A percentile compares a stretch with the other conserved stretches of the same genome.
These are phyloP conservation scores for Tripidium arundinaceum DNA, from an alignment of 202 grass and related monocot species.

Conservation along the genomic window DNA sequence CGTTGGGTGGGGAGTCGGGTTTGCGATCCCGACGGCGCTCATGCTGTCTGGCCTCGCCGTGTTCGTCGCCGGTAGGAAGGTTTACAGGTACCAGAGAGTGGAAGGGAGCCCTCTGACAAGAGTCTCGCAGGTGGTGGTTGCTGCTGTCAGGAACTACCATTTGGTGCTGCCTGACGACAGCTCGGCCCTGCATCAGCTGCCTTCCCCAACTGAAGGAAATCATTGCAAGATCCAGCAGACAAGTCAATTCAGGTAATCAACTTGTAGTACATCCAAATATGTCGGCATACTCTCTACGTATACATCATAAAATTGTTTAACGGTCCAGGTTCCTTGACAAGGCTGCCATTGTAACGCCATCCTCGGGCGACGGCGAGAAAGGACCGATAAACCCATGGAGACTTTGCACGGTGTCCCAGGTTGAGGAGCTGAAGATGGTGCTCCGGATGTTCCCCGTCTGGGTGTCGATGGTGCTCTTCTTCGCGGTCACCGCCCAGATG, in stretches of 20 bases:
- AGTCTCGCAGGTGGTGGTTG: background rate
- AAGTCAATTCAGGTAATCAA: background rate
- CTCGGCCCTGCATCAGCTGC: background rate
- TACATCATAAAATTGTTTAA: background rate
- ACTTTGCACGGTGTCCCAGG: conserved; percentile 48
- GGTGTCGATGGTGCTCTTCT: conserved; percentile 35
- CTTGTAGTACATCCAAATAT: background rate
- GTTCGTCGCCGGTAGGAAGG: background rate
- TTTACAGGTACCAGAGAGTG: conserved; percentile 14
- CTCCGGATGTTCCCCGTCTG: conserved; percentile 45
- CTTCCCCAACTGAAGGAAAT: background rate
- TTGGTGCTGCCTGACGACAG: background rate
- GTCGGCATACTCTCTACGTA: background rate
- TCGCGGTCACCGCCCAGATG: conserved; percentile 31
- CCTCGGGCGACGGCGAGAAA: background rate
- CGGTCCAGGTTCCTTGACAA: background rate
- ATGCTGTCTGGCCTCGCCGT: background rate
- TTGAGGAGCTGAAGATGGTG: conserved; percentile 48
- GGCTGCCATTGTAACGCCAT: background rate
- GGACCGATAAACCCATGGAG: conserved; percentile 3
- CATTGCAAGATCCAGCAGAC: background rate
- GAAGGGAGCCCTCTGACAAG: background rate
- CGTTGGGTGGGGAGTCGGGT: background rate
- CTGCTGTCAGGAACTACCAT: background rate
- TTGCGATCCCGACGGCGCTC: background rate